Base-by-base conservation (phyloP, 768 basidiomycete species). In the Thelephora ganbajun region DNA sequence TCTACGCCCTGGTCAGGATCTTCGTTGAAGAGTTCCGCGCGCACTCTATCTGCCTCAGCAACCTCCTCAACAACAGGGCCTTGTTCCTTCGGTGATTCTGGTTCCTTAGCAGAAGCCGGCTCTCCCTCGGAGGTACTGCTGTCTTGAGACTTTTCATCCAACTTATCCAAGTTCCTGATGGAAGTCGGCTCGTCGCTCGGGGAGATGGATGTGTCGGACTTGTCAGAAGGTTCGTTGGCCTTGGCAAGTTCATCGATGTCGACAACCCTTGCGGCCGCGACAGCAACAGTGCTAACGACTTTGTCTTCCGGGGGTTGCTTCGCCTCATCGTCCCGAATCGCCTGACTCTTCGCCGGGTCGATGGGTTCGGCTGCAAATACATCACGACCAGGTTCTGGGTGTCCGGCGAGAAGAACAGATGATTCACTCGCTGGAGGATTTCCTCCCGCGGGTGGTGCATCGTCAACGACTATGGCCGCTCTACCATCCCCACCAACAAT, bases 331-430 rank as follows among this genome's bases (percentile, higher is more conserved):
- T 44, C 42, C 9, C 44, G 37, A n/a, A n/a, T n/a, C 20, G 42
- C 37, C 14, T 18, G 14, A n/a, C 26, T 41, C n/a, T 16, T 35
- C 36, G 35, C 42, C 33, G 35, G 12, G 19, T 18, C 26, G 6
- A 2, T 36, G 26, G 22, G 23, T 33, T 70, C 64, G 26, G 68
- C 71, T 0, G 70, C 82, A 56, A 90, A 90, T 49, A 88, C 69
- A 57, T 90, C 79, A 13, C 64, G 70, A 0, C 88, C 87, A 0
- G 88, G 87, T 54, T 85, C 85, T 0, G 82, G 65, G 48, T 75
- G 72, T 11, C 72, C 75, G 11, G 69, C 66, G 2, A 70, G 52
- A 0, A 66, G 59, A 12, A 76, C 69, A 7, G 57, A 56, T 0
- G 53, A 43, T 7, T 43, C 50, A 13, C 45, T 55, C 2, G 50